Percentiles rank a stretch among this genome's conserved stretches.
Evolutionary conservation across 805 yeast species (phyloP).

Genomic region (Metschnikowia picachoensis): DNA sequence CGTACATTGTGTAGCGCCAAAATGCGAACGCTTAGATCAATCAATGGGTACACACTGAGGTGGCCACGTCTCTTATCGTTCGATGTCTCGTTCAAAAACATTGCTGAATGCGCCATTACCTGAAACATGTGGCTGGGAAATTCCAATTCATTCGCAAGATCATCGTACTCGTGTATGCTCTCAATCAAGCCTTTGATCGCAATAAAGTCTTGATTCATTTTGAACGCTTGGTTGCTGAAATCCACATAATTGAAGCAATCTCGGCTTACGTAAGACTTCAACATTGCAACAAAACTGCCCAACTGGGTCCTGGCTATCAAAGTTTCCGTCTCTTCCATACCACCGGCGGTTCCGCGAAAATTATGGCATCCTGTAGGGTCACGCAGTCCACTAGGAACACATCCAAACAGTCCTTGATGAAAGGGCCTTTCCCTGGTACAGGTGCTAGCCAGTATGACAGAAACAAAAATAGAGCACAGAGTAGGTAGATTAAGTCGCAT

Average conservation of each 20-base stretch:
- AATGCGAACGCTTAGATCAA: not conserved
- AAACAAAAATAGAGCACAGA: too few relatives aligned
- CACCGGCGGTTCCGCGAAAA: not conserved
- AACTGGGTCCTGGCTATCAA: not conserved
- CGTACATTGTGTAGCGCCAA: not conserved
- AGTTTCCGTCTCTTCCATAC: not conserved
- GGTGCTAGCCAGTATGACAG: too few relatives aligned
- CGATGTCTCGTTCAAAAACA: not conserved
- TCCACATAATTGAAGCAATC: not conserved
- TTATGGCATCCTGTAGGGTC: not conserved
- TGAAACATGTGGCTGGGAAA: not conserved
- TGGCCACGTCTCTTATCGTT: not conserved
- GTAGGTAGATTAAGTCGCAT: too few relatives aligned
- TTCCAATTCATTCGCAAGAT: not conserved
- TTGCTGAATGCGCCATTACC: not conserved
- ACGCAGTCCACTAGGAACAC: too few relatives aligned
- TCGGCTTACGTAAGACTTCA: not conserved
- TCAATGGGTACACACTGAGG: not conserved
- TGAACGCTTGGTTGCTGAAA: not conserved
- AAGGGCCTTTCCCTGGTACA: too few relatives aligned
- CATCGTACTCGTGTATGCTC: not conserved
- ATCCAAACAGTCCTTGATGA: too few relatives aligned
- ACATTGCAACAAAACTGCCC: not conserved
- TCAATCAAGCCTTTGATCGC: not conserved
- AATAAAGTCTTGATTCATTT: not conserved